phyloP scores from a whole-genome alignment of 768 basidiomycete species.

The Coprinopsis sp. region DNA sequence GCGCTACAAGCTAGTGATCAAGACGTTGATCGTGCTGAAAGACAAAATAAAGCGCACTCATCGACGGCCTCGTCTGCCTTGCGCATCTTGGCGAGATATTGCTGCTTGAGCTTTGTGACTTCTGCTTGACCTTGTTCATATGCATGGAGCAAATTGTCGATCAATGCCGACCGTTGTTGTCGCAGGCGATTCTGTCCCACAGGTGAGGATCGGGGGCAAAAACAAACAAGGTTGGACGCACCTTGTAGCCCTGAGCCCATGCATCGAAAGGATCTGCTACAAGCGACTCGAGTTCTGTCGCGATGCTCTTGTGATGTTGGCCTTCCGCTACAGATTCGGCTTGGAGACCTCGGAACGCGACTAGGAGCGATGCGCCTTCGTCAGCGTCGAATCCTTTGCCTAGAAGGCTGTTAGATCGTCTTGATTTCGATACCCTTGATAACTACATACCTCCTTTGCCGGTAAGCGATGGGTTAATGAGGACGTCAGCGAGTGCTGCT shows the following conservation, averaged over 20 bases:
- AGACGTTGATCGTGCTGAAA: constrained; percentile 10
- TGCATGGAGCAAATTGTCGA: constrained; percentile 62
- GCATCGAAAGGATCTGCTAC: constrained; percentile 78
- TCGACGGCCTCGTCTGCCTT: constrained; percentile 91
- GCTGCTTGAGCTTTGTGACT: constrained; percentile 68
- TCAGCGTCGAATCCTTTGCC: constrained; percentile 70
- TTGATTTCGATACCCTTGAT: background rate
- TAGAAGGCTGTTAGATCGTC: constrained; percentile 19
- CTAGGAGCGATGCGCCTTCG: constrained; percentile 77
- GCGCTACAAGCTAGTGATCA: constrained; percentile 43
- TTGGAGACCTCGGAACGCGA: constrained; percentile 78
- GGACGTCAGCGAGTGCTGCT: constrained; percentile 52
- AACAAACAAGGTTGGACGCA: constrained; percentile 22
- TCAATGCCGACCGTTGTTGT: constrained; percentile 49
- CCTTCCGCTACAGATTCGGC: constrained; percentile 68
- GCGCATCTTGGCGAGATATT: constrained; percentile 73
- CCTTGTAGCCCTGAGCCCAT: constrained; percentile 78
- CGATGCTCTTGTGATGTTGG: constrained; percentile 64
- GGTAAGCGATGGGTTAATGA: constrained; percentile 48
- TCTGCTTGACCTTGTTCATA: constrained; percentile 70
- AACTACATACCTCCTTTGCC: constrained; percentile 42
- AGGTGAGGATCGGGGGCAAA: constrained; percentile 9
- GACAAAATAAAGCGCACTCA: constrained; percentile 56
- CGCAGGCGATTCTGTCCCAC: constrained; percentile 52
- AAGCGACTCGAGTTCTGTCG: constrained; percentile 68